Conservation (phyloP, 1,284 basidiomycete genomes). For the Hemileia vastatrix region DNA sequence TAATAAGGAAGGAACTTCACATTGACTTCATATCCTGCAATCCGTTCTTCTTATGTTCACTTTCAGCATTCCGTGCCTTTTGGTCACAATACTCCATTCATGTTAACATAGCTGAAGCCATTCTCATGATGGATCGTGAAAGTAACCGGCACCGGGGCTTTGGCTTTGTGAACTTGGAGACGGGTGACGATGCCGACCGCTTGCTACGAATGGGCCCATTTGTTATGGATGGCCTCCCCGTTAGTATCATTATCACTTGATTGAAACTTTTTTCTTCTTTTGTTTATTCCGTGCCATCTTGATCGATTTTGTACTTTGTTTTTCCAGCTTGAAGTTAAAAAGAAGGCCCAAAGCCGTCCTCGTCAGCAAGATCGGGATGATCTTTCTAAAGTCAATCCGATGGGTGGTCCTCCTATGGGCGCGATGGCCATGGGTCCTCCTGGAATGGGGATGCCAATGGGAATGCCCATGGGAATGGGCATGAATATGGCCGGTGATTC, state of each 20-base stretch:
- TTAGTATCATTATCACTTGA: constrained; percentile 46
- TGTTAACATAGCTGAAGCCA: constrained; percentile 89
- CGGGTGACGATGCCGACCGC: constrained; percentile 67
- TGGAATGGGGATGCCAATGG: constrained; percentile 42
- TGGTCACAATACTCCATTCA: constrained; percentile 17
- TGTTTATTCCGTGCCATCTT: neutral
- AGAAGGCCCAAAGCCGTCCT: constrained; percentile 54
- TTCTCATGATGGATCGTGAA: constrained; percentile 96
- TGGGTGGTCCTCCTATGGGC: constrained; percentile 33
- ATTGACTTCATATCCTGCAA: too few species aligned
- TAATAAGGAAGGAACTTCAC: too few species aligned
- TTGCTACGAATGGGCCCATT: constrained; percentile 74
- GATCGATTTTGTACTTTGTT: constrained; percentile 6
- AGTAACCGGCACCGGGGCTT: constrained; percentile 93
- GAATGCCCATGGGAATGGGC: neutral
- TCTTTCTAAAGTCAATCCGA: constrained; percentile 30
- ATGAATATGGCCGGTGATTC: constrained; percentile 11
- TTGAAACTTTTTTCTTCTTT: neutral
- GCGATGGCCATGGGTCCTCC: constrained; percentile 44
- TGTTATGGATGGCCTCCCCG: constrained; percentile 83
- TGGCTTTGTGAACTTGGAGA: constrained; percentile 86
- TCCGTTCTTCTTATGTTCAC: too few species aligned
- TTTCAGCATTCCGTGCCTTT: constrained; percentile 16
- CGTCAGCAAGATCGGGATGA: constrained; percentile 52
- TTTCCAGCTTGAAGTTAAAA: constrained; percentile 80